Base-by-base conservation (phyloP, 768 basidiomycete genomes). In the Strobilomyces echinocephalus region DNA sequence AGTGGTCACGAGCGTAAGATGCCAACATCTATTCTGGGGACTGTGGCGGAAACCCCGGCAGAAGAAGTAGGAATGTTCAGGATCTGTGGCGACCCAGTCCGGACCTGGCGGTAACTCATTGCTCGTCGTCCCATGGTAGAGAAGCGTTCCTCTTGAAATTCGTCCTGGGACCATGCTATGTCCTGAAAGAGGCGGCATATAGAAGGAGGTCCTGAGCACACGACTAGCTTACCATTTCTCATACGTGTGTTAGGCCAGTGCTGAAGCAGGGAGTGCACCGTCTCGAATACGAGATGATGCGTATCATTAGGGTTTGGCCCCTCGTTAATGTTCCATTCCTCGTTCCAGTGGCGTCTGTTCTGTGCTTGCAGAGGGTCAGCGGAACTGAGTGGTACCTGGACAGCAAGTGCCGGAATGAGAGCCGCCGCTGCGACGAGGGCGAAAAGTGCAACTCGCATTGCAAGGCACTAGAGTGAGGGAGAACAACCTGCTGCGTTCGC, bases 171-270 rank as follows among this genome's bases (percentile, higher is more conserved):
- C 64, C 30, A 60, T 59, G 46, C 30, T 61, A 40, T 63, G 64
- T 14, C 64, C 63, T 64, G 5, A 16, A 28, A 34, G 56, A 42
- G 28, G n/a, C 57, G 59, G 50, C 4, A 52, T 5, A 49, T 61
- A 47, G 51, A 6, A 55, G 54, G 21, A 53, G 36, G 59, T 52
- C 59, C 30, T 58, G 59, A 55, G 11, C 50, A 50, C 4, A 35
- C 43, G 0, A 3, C 11, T 8, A 4, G 8, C 67, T 46, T 46
- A 75, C 76, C 75, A 59, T 76, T 76, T 46, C 76, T 68, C 63
- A 77, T 76, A 4, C 75, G 72, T 0, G 76, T 76, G 48, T 77
- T 75, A 12, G 74, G 72, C 76, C 76, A 77, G 52, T 72, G 75
- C 43, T 77, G 75, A 11, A 76, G 64, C 0, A 64, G 16, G 64